A percentile compares a stretch with the other conserved stretches of the same genome.
phyloP scores from a whole-genome alignment of 257 asterid species.

The Solanum acaule region DNA sequence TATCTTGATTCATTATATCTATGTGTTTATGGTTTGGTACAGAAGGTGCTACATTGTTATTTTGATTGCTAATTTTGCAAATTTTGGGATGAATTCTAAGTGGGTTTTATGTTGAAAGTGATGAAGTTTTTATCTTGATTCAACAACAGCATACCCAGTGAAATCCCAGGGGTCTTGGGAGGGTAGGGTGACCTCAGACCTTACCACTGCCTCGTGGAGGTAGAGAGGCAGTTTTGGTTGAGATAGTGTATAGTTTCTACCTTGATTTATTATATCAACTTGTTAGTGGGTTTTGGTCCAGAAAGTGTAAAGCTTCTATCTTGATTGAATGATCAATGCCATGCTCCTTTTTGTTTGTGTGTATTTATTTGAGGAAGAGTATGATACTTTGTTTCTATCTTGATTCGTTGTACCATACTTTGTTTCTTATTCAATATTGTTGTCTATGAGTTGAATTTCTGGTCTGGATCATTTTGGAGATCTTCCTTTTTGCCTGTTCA shows the following conservation, averaged over 20 bases:
- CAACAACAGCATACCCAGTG: background rate
- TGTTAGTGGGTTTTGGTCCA: background rate
- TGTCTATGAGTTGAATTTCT: background rate
- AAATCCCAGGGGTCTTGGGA: background rate
- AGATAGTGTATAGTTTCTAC: background rate
- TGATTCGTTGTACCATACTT: background rate
- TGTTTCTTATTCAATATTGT: background rate
- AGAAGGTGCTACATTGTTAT: background rate
- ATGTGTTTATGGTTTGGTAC: background rate
- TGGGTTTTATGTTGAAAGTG: background rate
- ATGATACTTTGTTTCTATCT: background rate
- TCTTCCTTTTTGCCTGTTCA: background rate
- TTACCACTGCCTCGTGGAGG: background rate
- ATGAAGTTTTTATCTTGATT: background rate
- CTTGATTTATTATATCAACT: background rate
- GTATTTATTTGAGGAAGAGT: background rate
- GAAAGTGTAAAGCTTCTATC: background rate
- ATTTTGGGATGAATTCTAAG: background rate
- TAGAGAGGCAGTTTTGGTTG: background rate
- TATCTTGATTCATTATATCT: background rate
- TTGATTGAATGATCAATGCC: background rate
- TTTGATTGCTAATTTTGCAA: background rate
- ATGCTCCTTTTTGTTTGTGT: background rate
- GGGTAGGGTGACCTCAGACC: background rate
- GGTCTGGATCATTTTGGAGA: background rate